Base-by-base conservation (phyloP, 2,329 filamentous ascomycete species). In the Malbranchea zuffiana region DNA sequence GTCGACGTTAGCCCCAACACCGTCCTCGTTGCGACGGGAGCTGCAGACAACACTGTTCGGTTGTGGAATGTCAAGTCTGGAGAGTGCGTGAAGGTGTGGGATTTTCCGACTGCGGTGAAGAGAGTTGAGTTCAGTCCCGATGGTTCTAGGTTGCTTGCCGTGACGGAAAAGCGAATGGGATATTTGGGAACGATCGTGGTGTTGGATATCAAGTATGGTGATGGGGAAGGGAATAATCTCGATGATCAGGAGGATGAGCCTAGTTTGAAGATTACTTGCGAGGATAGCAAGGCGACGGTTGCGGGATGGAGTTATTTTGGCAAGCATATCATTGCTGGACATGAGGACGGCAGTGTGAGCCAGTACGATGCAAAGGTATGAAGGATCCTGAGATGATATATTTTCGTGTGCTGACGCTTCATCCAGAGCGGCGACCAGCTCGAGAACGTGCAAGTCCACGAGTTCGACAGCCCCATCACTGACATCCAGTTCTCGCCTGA, bases 141-240 rank as follows among this genome's bases (percentile, higher is more conserved):
- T 64, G 90, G 88, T 55, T 81, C 75, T 56, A 77, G 83, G 67
- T 72, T 98, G 53, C 71, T 98, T 48, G 88, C 85, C 46, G 87
- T 98, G 46, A 98, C 90, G 37, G 90, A 98, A 71, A 94, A 95
- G 81, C 85, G 90, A 55, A 94, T 93, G 77, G 90, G 90, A 50
- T 88, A 85, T 66, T 72, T 96, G 48, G 85, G 84, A 58, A 93
- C 87, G 50, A 95, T 98, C 55, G 80, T 88, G 45, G 86, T 96
- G 47, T 74, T 92, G 57, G 83, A 94, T 60, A 82, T 98, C 71
- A 79, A 77, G 62, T 75, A 79, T 48, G 86, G 93, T 57, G 74
- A 82, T 46, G 54, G 50, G 17, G 39, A 57, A 35, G 46, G 50
- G 23, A 51, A 48, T 29, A 70, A 87, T 46, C 46, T 66, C 39